phyloP scores from a whole-genome alignment of 2,329 filamentous ascomycete genomes.

The Diplocarpon rosae region DNA sequence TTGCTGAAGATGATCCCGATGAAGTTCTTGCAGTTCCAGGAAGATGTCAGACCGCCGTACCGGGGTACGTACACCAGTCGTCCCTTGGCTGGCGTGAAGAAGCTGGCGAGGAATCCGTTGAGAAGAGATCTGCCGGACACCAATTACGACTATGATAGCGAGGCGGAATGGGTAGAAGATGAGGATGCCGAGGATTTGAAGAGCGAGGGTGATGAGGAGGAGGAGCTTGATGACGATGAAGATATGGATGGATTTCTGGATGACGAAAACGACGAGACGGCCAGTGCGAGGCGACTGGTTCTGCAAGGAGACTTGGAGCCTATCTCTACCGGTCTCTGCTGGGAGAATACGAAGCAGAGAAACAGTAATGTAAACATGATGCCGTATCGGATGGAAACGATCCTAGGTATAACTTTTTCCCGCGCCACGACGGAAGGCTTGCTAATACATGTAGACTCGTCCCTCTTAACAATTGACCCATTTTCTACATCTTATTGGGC shows the following conservation, averaged over 20 bases:
- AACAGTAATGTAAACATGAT: constrained; percentile 40
- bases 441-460: constrained; percentile 23
- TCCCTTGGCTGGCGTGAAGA: constrained; percentile 34
- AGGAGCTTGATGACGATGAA: constrained; percentile 55
- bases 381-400: constrained; percentile 62
- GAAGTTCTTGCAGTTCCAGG: constrained; percentile 37
- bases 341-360: constrained; percentile 50
- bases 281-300: constrained; percentile 41
- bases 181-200: constrained; percentile 47
- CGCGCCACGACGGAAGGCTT: background rate
- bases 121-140: constrained; percentile 45
- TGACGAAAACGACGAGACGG: constrained; percentile 54
- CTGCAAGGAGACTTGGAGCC: constrained; percentile 62
- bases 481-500: constrained; percentile 76
- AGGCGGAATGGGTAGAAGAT: constrained; percentile 67
- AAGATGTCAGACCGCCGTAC: constrained; percentile 60
- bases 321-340: constrained; percentile 70
- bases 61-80: constrained; percentile 53
- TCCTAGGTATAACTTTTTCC: constrained; percentile 29
- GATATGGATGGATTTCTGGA: constrained; percentile 56
- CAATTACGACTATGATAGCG: constrained; percentile 77
- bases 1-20: constrained; percentile 20
- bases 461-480: constrained; percentile 59
- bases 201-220: constrained; percentile 56
- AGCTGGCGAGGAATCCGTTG: constrained; percentile 43